phyloP scores from a whole-genome alignment of 371 early-diverging fungal species.

The Amoeboaphelidium protococcarum region DNA sequence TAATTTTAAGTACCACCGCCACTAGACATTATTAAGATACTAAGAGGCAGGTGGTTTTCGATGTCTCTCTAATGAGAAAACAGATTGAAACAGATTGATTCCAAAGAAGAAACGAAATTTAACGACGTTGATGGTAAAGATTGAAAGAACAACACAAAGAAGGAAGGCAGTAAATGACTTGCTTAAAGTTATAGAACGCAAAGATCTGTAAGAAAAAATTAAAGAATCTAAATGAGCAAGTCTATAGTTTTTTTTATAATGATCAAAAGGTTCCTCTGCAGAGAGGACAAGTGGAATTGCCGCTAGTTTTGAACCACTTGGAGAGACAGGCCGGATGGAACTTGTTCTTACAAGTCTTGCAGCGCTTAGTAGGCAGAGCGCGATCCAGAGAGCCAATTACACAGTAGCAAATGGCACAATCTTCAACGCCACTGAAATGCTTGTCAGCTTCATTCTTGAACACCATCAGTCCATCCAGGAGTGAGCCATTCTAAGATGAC shows the following conservation, averaged over 20 bases:
- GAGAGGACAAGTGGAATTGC: slow-evolving; percentile 69
- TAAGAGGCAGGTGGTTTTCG: no score
- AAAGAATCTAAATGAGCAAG: no score
- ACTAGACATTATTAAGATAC: no score
- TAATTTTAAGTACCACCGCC: no score
- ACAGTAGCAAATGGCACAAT: slow-evolving; percentile 87
- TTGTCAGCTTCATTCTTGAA: slow-evolving; percentile 53
- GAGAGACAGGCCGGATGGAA: slow-evolving; percentile 83
- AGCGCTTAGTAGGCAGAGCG: slow-evolving; percentile 64
- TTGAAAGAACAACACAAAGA: no score
- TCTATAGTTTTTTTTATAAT: background rate
- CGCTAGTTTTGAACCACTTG: slow-evolving; percentile 77
- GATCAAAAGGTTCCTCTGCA: slow-evolving; percentile 55
- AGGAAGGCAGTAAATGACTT: no score
- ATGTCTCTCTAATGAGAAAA: no score
- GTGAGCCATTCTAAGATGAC: slow-evolving; percentile 45
- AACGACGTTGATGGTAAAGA: no score
- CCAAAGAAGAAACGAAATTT: no score
- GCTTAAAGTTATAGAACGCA: no score
- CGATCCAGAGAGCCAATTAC: slow-evolving; percentile 63
- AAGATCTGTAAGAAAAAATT: no score
- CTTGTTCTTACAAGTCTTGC: slow-evolving; percentile 77
- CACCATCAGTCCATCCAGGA: slow-evolving; percentile 47
- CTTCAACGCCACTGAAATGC: slow-evolving; percentile 77
- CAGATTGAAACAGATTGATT: no score